Conservation (phyloP, 139 green algal genomes). For the Mesostigma viride region DNA sequence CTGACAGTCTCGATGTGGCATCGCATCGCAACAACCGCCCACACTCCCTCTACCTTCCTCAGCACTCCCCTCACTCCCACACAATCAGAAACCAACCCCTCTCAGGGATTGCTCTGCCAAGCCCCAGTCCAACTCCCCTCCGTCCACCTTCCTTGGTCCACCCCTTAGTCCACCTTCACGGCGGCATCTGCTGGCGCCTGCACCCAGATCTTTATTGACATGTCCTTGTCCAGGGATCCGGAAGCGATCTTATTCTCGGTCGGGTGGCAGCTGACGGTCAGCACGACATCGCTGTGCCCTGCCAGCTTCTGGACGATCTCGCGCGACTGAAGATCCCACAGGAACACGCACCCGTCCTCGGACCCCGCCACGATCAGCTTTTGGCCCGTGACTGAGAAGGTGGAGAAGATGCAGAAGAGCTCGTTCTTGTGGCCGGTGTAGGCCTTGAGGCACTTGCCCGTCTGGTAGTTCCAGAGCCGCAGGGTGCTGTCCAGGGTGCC, state of each 20-base stretch:
- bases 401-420: constrained; percentile 38
- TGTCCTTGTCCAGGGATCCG: constrained; percentile 29
- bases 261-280: constrained; percentile 30
- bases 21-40: no score
- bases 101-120: no score
- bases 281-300: constrained; percentile 26
- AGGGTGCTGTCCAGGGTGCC: constrained; percentile 25
- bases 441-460: constrained; percentile 39
- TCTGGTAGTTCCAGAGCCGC: constrained; percentile 62
- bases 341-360: constrained; percentile 63
- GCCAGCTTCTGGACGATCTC: constrained; percentile 21
- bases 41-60: no score
- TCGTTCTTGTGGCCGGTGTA: constrained; percentile 50
- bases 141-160: no score
- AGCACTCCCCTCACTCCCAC: no score
- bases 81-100: no score
- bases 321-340: constrained; percentile 68
- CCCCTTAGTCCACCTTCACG: no score
- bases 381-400: constrained; percentile 30
- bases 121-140: no score
- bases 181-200: no score
- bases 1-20: no score
- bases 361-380: constrained; percentile 63
- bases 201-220: constrained; percentile 30
- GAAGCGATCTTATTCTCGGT: constrained; percentile 32